Evolutionary conservation across 257 asterid species (phyloP).

Genomic region (Plantago major): DNA sequence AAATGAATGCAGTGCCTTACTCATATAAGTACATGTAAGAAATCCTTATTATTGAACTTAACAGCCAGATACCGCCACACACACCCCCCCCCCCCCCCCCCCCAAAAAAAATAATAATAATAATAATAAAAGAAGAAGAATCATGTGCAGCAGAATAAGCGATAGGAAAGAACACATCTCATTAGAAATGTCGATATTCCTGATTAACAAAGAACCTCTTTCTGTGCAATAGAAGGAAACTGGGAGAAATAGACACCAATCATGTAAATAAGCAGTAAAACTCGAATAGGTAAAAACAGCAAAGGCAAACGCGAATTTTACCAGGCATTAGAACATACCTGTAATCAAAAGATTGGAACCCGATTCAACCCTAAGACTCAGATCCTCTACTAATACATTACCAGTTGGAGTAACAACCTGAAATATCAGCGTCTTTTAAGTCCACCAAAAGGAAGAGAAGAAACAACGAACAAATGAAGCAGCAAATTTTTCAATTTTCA

Average conservation of each 20-base stretch:
- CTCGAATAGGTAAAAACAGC: constrained; percentile 9
- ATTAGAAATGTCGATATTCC: no score
- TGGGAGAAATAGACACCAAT: not conserved
- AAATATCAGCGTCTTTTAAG: constrained; percentile 24
- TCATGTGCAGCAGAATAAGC: no score
- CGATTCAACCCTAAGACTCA: constrained; percentile 83
- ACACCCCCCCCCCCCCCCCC: no score
- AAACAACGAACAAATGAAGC: constrained; percentile 18
- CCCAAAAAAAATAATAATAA: no score
- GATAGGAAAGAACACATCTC: no score
- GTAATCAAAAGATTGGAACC: constrained; percentile 99
- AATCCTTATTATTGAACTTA: no score
- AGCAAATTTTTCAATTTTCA: constrained; percentile 6
- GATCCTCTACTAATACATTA: constrained; percentile 87
- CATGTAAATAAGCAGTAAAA: no score
- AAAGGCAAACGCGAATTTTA: constrained; percentile 1
- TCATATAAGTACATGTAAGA: no score
- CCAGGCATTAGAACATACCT: constrained; percentile 38
- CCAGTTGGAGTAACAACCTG: constrained; percentile 99
- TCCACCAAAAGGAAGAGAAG: constrained; percentile 20
- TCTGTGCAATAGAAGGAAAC: not conserved
- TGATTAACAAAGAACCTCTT: no score
- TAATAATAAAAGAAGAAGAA: no score
- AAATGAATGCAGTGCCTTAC: no score
- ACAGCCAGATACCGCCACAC: no score